phyloP scores from a whole-genome alignment of 148 eudicot species.

The Camellia granthamiana region DNA sequence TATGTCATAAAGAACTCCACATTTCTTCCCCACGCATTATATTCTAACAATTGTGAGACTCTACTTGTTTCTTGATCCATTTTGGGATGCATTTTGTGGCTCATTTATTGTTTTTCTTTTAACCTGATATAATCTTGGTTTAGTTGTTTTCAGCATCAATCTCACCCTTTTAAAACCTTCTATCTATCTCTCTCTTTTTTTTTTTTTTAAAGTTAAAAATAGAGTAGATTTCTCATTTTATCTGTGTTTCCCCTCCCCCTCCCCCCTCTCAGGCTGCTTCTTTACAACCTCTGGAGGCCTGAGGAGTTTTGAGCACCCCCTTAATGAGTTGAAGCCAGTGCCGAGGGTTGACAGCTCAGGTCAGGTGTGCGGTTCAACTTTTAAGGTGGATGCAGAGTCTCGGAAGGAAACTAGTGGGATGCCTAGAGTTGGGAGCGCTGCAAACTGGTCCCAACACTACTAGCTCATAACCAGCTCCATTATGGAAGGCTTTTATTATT shows the following conservation, averaged over 20 bases:
- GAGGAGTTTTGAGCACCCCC: conserved; percentile 81
- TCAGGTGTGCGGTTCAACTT: conserved; percentile 71
- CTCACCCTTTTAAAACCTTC: not conserved
- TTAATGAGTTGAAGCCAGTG: conserved; percentile 67
- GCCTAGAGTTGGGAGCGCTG: conserved; percentile 87
- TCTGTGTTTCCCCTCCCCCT: no score
- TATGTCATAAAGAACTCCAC: not conserved
- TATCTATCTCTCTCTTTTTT: no score
- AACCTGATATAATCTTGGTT: not conserved
- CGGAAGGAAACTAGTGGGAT: conserved; percentile 64
- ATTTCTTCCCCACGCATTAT: not conserved
- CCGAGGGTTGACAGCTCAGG: conserved; percentile 88
- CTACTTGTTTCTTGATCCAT: not conserved
- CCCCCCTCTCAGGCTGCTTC: conserved; percentile 50
- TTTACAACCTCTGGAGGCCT: conserved; percentile 76
- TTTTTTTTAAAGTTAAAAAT: no score
- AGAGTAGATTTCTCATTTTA: no score
- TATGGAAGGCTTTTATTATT: not conserved
- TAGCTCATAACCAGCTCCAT: conserved; percentile 16
- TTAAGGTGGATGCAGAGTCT: conserved; percentile 66
- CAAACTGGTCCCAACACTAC: conserved; percentile 73
- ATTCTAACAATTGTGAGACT: not conserved
- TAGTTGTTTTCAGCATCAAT: not conserved
- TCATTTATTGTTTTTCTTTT: not conserved
- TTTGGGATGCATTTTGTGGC: not conserved